phyloP scores from a whole-genome alignment of 176 grass and related monocot genomes.

The Avena eriantha region DNA sequence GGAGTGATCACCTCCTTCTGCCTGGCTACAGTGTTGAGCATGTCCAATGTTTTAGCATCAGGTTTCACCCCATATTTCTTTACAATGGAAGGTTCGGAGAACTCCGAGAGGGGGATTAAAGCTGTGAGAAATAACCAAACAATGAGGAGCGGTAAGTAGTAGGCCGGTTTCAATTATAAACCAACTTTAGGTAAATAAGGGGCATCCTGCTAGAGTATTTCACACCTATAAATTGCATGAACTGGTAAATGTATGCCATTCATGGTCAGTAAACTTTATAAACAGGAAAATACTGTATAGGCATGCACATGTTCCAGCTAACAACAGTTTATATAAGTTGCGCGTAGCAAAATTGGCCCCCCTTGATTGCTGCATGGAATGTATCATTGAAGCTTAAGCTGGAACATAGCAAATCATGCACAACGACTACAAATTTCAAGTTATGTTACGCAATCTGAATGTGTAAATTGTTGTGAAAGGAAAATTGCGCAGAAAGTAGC shows the following conservation, averaged over 20 bases:
- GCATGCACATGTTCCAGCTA: no score
- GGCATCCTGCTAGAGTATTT: neutral
- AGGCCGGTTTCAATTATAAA: neutral
- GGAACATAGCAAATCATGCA: no score
- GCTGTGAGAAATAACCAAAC: conserved; percentile 46
- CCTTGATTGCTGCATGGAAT: no score
- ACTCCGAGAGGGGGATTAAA: conserved; percentile 74
- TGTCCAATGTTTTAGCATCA: conserved; percentile 83
- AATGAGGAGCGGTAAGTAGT: neutral
- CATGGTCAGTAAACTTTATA: neutral
- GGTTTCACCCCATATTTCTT: conserved; percentile 91
- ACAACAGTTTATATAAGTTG: no score
- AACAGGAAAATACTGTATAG: neutral
- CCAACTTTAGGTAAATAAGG: neutral
- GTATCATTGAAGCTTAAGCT: no score
- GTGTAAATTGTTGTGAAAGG: no score
- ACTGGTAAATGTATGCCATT: neutral
- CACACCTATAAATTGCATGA: neutral
- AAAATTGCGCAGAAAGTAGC: no score
- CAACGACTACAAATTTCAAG: neutral
- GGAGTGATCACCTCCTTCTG: conserved; percentile 69
- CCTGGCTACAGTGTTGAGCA: conserved; percentile 70
- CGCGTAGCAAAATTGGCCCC: no score
- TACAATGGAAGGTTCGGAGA: conserved; percentile 51
- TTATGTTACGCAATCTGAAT: neutral